Base-by-base conservation (phyloP, 148 eudicot species). In the Salicornia ramosissima region DNA sequence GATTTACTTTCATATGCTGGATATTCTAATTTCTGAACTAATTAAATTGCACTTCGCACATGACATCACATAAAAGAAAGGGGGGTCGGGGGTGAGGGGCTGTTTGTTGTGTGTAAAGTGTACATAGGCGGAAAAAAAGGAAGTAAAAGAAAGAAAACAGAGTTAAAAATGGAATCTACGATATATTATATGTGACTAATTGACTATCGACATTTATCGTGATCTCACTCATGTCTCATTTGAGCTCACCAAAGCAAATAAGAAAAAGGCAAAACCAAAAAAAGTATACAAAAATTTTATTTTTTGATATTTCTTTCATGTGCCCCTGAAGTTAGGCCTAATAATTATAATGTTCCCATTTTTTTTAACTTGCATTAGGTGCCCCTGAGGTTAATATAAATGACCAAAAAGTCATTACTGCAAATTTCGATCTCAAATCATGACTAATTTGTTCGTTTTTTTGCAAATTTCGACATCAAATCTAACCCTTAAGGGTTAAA, bases 1-100 rank as follows among this genome's bases (percentile, higher is more conserved):
- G 22, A 69, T 25, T 54, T 55, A 5, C 21, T 14, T 42, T 39
- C n/a, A 18, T 40, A 31, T 36, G 18, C 21, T 36, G 10, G 39
- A 9, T 8, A 57, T 28, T 70, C 73, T 42, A 57, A 0, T 40
- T 47, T 57, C 19, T 33, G 24, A 60, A 56, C 28, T 46, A 59
- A 21, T 21, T n/a, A n/a, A 71, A 31, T 60, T 31, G 10, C 46
- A 60, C 57, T 46, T 30, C 40, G 65, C 71, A 59, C 64, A 59
- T 59, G 64, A 11, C 2, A 55, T 21, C 18, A 30, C 8, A 58
- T 6, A 7, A 31, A 60, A 45, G 46, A n/a, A 60, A 61, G 11
- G 50, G 6, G n/a, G n/a, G n/a, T n/a, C n/a, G n/a, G n/a, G n/a
- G n/a, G n/a, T n/a, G n/a, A n/a, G n/a, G n/a, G n/a, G n/a, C n/a